phyloP scores from a whole-genome alignment of 345 rosid species.

The Abelmoschus esculentus region DNA sequence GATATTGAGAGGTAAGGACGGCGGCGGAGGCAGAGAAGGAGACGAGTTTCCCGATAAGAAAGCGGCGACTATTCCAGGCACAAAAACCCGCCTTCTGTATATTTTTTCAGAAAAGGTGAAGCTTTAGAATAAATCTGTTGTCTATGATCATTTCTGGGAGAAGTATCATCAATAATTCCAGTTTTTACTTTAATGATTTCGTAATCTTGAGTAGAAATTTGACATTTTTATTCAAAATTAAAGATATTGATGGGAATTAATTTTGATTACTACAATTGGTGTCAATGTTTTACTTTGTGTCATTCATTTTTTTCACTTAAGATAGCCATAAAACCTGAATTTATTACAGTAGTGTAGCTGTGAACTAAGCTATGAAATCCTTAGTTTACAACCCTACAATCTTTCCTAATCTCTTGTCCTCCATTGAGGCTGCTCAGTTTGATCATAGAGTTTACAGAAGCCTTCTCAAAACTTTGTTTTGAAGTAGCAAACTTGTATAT shows the following conservation, averaged over 20 bases:
- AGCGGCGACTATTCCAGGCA: neutral
- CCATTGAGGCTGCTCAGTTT: constrained; percentile 46
- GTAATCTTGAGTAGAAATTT: neutral
- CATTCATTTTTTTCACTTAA: neutral
- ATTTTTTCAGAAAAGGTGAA: too few species aligned
- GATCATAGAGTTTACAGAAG: constrained; percentile 35
- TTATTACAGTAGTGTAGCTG: neutral
- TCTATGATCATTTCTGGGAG: too few species aligned
- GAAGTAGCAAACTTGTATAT: constrained; percentile 33
- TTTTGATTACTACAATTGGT: neutral
- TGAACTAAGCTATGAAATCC: constrained; percentile 3
- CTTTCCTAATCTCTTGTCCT: constrained; percentile 42
- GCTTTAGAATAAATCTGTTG: too few species aligned
- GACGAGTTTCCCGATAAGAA: neutral
- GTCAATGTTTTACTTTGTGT: neutral
- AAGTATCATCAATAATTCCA: too few species aligned
- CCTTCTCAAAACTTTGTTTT: constrained; percentile 21
- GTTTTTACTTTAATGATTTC: too few species aligned
- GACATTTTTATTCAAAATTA: neutral
- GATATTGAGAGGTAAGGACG: neutral
- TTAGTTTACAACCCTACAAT: constrained; percentile 38
- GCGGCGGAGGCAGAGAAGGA: neutral
- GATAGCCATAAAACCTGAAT: neutral
- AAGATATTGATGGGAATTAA: neutral
- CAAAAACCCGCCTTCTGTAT: too few species aligned